Evolutionary conservation across 345 rosid species (phyloP).

Genomic region (Rhodamnia argentea): DNA sequence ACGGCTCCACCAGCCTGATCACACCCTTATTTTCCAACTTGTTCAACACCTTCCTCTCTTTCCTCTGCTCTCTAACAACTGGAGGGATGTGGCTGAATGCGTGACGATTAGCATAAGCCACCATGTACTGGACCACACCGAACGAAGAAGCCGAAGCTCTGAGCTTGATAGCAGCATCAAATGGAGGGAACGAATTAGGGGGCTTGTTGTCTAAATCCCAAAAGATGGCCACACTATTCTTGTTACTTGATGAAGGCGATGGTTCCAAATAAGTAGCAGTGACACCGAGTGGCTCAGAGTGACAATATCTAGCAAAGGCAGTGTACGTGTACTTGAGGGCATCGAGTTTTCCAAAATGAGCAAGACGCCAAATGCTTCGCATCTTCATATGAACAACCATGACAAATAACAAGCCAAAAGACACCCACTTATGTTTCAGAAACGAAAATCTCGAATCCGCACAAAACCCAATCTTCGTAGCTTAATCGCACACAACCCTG

Average conservation of each 20-base stretch:
- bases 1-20: conserved; percentile 42
- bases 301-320: not conserved
- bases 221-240: conserved; percentile 47
- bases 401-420: not conserved
- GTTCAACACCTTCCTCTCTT: conserved; percentile 42
- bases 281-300: not conserved
- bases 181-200: conserved; percentile 54
- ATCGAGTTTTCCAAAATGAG: not conserved
- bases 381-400: not conserved
- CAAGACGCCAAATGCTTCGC: not conserved
- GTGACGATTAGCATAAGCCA: conserved; percentile 64
- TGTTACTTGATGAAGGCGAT: not conserved
- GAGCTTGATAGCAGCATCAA: conserved; percentile 67
- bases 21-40: conserved; percentile 53
- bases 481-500: not conserved
- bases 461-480: not conserved
- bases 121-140: conserved; percentile 49
- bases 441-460: not conserved
- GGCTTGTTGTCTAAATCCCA: conserved; percentile 91
- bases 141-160: conserved; percentile 49
- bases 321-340: not conserved
- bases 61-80: conserved; percentile 47
- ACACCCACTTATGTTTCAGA: not conserved
- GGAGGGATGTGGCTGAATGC: conserved; percentile 52
- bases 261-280: not conserved